A percentile compares a stretch with the other conserved stretches of the same genome.
phyloP scores from a whole-genome alignment of 2,329 filamentous ascomycete genomes.

The Apiospora marii region DNA sequence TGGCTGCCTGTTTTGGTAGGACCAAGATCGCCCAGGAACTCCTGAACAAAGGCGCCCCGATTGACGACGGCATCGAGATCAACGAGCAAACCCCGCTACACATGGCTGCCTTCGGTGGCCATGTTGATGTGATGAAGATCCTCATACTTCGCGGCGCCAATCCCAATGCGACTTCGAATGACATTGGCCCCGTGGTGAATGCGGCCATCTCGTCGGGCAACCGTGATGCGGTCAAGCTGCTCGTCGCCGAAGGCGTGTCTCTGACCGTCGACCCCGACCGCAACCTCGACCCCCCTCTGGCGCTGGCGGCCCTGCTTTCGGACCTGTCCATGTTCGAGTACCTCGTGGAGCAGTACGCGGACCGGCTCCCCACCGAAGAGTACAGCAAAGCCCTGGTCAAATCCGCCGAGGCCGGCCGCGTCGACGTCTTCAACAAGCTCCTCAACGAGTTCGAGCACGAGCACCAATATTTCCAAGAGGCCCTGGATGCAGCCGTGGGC shows the following conservation, averaged over 20 bases:
- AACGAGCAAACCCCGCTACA: conserved; percentile 46
- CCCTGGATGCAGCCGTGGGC: conserved; percentile 43
- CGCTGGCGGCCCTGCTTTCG: conserved; percentile 47
- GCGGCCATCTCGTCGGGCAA: conserved; percentile 52
- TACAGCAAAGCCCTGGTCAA: conserved; percentile 49
- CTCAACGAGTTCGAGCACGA: conserved; percentile 44
- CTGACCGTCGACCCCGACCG: conserved; percentile 42
- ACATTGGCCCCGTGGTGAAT: conserved; percentile 47
- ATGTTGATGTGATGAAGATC: conserved; percentile 50
- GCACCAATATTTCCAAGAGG: conserved; percentile 42
- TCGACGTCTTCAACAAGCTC: conserved; percentile 49
- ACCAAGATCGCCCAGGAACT: conserved; percentile 48
- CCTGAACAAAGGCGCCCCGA: conserved; percentile 42
- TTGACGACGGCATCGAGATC: conserved; percentile 46
- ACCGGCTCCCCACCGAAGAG: conserved; percentile 47
- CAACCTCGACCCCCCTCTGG: conserved; percentile 44
- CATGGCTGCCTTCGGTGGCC: conserved; percentile 48
- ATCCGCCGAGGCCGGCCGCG: conserved; percentile 48
- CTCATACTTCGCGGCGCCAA: conserved; percentile 47
- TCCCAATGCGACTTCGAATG: conserved; percentile 42
- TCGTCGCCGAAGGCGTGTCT: conserved; percentile 48
- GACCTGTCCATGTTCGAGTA: conserved; percentile 52
- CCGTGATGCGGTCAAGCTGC: conserved; percentile 47
- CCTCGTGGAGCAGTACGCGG: conserved; percentile 48
- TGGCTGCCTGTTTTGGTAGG: conserved; percentile 43